Evolutionary conservation across 495 filamentous ascomycete species (phyloP).

Genomic region (Aspergillus cavernicola): DNA sequence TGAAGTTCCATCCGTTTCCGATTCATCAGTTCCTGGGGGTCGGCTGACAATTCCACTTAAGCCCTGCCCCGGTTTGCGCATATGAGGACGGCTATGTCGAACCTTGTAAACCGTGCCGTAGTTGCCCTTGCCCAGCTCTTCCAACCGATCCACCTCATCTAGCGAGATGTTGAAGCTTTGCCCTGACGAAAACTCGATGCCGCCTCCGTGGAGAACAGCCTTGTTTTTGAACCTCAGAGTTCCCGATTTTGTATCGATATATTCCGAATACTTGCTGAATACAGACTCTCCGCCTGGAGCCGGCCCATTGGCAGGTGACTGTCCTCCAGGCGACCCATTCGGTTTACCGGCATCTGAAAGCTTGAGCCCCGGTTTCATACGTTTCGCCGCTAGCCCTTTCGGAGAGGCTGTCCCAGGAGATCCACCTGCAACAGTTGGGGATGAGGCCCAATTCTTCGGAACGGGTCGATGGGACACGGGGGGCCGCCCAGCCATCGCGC

Average conservation of each 20-base stretch:
- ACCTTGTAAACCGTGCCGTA: constrained; percentile 99
- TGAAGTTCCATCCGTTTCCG: constrained; percentile 18
- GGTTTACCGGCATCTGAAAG: constrained; percentile 47
- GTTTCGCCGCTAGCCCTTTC: constrained; percentile 52
- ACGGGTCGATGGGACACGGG: constrained; percentile 38
- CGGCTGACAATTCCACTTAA: constrained; percentile 58
- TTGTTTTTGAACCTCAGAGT: constrained; percentile 92
- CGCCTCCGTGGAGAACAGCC: constrained; percentile 79
- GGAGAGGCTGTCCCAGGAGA: constrained; percentile 28
- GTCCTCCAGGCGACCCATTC: constrained; percentile 19
- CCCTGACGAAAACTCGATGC: constrained; percentile 88
- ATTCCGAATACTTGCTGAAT: constrained; percentile 88
- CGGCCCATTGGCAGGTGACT: constrained; percentile 16
- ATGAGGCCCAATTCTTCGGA: constrained; percentile 48
- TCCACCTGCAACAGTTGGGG: constrained; percentile 38
- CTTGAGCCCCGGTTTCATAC: constrained; percentile 49
- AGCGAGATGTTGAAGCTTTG: constrained; percentile 90
- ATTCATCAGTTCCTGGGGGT: constrained; percentile 17
- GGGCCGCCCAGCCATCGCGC: constrained; percentile 35
- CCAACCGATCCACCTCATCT: constrained; percentile 91
- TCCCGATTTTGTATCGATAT: constrained; percentile 86
- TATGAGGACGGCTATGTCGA: constrained; percentile 72
- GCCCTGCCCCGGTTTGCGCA: constrained; percentile 76
- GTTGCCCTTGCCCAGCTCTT: constrained; percentile 96
- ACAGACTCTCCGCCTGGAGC: constrained; percentile 51